Conservation (phyloP, 2,329 filamentous ascomycete species). For the Fragosphaeria purpurea region DNA sequence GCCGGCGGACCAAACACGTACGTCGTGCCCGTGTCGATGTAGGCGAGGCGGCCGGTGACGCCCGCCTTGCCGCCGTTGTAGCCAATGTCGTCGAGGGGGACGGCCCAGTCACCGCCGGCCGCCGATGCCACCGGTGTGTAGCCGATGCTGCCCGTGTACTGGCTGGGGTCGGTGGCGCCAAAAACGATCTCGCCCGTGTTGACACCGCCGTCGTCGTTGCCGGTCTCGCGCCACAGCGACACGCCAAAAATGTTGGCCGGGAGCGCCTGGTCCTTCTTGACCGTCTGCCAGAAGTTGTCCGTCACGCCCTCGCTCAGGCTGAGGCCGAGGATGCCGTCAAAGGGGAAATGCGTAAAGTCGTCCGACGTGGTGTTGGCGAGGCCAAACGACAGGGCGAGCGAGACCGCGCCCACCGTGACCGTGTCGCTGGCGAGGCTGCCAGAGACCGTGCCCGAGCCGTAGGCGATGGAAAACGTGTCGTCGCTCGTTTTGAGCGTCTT, state of each 20-base stretch:
- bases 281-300: constrained; percentile 56
- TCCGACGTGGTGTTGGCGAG: constrained; percentile 60
- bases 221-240: constrained; percentile 48
- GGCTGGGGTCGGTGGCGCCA: constrained; percentile 56
- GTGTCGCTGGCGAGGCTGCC: constrained; percentile 59
- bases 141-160: constrained; percentile 57
- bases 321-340: constrained; percentile 79
- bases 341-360: constrained; percentile 68
- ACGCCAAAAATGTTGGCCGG: constrained; percentile 59
- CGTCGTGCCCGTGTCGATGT: constrained; percentile 77
- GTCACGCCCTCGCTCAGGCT: constrained; percentile 51
- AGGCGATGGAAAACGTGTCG: constrained; percentile 55
- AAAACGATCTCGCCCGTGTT: constrained; percentile 72
- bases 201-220: constrained; percentile 48
- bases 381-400: constrained; percentile 58
- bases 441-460: constrained; percentile 66
- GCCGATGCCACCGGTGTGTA: constrained; percentile 49
- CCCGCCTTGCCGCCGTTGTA: constrained; percentile 49
- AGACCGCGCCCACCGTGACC: constrained; percentile 55
- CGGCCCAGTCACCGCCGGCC: constrained; percentile 57
- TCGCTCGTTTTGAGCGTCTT: constrained; percentile 45
- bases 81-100: constrained; percentile 55
- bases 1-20: constrained; percentile 62
- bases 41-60: constrained; percentile 49
- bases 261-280: constrained; percentile 48